Conservation (phyloP, 768 basidiomycete species). For the Plicaturopsis crispa region DNA sequence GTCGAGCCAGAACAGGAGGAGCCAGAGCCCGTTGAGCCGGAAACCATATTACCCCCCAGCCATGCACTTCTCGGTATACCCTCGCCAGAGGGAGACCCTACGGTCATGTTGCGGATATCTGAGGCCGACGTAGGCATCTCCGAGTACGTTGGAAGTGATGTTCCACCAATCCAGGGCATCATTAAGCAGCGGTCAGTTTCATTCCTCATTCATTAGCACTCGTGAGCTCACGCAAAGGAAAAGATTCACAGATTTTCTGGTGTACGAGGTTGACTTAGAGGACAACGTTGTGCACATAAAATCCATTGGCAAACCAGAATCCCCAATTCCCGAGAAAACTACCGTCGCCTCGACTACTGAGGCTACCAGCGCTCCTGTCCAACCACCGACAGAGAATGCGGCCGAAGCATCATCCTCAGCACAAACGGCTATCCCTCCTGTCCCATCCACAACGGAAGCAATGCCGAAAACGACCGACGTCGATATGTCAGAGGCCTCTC, state of each 20-base stretch:
- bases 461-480: conserved; percentile 5
- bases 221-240: too few species aligned
- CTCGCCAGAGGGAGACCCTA: conserved; percentile 42
- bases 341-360: conserved; percentile 9
- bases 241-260: conserved; percentile 96
- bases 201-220: conserved; percentile 1
- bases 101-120: conserved; percentile 47
- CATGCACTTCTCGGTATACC: conserved; percentile 60
- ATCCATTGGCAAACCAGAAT: conserved; percentile 63
- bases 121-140: conserved; percentile 89
- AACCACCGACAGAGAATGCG: conserved; percentile 10
- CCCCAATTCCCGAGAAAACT: conserved; percentile 33
- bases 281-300: conserved; percentile 77
- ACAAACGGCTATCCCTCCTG: background rate
- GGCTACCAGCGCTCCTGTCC: conserved; percentile 8
- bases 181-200: conserved; percentile 86
- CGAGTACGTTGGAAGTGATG: conserved; percentile 67
- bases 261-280: conserved; percentile 83
- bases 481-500: conserved; percentile 13
- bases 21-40: conserved; percentile 10
- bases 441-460: background rate
- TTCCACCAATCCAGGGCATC: conserved; percentile 78
- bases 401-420: conserved; percentile 1
- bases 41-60: conserved; percentile 62
- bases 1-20: conserved; percentile 8